Conservation (phyloP, 805 yeast species). For the Saccharomycopsis capsularis region DNA sequence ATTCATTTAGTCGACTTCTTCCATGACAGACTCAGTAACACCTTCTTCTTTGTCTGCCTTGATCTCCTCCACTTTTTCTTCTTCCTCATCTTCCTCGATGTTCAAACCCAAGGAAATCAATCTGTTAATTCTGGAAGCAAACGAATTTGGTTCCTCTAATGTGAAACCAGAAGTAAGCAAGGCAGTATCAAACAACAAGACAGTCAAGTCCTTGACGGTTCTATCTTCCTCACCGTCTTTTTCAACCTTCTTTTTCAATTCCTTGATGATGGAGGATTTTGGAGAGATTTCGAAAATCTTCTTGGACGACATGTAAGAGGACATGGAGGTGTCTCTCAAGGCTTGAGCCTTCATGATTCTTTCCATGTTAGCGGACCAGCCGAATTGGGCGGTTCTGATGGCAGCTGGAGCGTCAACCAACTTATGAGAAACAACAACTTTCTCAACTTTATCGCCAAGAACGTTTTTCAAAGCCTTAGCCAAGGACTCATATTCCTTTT, state of each 20-base stretch:
- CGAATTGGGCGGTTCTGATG: constrained; percentile 99
- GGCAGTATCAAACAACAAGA: constrained; percentile 95
- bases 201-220: constrained; percentile 96
- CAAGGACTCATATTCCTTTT: constrained; percentile 84
- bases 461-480: constrained; percentile 95
- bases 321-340: constrained; percentile 96
- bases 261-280: constrained; percentile 89
- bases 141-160: constrained; percentile 95
- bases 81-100: constrained; percentile 79
- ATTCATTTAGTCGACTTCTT: constrained; percentile 84
- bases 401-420: constrained; percentile 99
- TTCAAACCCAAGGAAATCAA: constrained; percentile 95
- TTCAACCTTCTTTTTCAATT: constrained; percentile 93
- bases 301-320: constrained; percentile 99
- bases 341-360: constrained; percentile 99
- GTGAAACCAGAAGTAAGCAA: constrained; percentile 98
- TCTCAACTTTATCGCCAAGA: constrained; percentile 98
- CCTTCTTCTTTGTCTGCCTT: constrained; percentile 45
- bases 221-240: constrained; percentile 97
- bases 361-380: constrained; percentile 99
- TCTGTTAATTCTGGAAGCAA: constrained; percentile 97
- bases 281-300: constrained; percentile 99
- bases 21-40: constrained; percentile 93
- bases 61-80: constrained; percentile 31
- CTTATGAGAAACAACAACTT: constrained; percentile 97